Conservation (phyloP, 371 early-diverging fungal genomes). For the Saksenaea vasiformis region DNA sequence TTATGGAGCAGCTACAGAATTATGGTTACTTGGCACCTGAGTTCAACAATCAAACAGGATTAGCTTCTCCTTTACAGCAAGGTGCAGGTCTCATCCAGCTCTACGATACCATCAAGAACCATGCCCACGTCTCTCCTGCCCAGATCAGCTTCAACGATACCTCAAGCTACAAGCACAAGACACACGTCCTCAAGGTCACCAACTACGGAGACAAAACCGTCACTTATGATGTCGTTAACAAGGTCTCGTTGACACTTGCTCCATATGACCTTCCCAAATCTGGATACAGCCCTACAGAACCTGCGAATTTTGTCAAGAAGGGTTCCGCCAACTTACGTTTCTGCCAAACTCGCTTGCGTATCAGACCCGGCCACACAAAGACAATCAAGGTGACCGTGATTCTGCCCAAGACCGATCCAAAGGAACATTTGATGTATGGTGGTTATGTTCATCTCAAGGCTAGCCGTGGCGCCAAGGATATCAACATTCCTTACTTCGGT, state of each 20-base stretch:
- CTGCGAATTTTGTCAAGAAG: slow-evolving; percentile 15
- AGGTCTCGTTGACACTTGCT: slow-evolving; percentile 41
- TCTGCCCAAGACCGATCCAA: slow-evolving; percentile 43
- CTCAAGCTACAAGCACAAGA: slow-evolving; percentile 30
- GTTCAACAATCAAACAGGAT: slow-evolving; percentile 14
- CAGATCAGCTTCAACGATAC: slow-evolving; percentile 71
- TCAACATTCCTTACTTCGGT: slow-evolving; percentile 59
- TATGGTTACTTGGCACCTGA: slow-evolving; percentile 36
- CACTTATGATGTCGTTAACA: slow-evolving; percentile 49
- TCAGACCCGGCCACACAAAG: slow-evolving; percentile 44
- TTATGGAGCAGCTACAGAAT: slow-evolving; percentile 51
- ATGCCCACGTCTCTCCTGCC: slow-evolving; percentile 59
- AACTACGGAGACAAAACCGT: slow-evolving; percentile 55
- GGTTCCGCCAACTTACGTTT: slow-evolving; percentile 39
- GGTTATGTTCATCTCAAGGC: slow-evolving; percentile 32
- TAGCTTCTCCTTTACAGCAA: slow-evolving; percentile 47
- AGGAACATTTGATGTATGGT: slow-evolving; percentile 39
- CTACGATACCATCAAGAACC: slow-evolving; percentile 56
- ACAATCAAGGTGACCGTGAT: slow-evolving; percentile 44
- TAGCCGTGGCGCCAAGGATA: slow-evolving; percentile 16
- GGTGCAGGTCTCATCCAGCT: slow-evolving; percentile 79
- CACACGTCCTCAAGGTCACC: slow-evolving; percentile 51
- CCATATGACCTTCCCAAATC: slow-evolving; percentile 31
- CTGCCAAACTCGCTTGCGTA: slow-evolving; percentile 32
- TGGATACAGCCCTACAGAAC: slow-evolving; percentile 34